phyloP scores from a whole-genome alignment of 1,284 basidiomycete genomes.

The Neonothopanus nambi region DNA sequence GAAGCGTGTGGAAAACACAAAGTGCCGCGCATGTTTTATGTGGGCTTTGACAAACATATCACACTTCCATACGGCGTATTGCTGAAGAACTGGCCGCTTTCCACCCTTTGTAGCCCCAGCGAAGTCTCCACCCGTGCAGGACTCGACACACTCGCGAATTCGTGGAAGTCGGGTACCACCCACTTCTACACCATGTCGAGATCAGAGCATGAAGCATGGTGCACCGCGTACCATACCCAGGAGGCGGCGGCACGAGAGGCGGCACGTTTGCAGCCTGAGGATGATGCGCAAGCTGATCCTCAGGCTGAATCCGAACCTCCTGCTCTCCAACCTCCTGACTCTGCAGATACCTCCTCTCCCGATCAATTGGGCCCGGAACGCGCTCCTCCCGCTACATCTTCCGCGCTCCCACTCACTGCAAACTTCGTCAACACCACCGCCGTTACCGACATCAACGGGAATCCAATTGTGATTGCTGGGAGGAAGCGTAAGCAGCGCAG shows the following conservation, averaged over 20 bases:
- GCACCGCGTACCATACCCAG: not conserved
- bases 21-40: conserved; percentile 15
- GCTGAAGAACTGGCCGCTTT: conserved; percentile 26
- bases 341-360: not conserved
- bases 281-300: not conserved
- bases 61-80: conserved; percentile 22
- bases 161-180: conserved; percentile 12
- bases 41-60: conserved; percentile 24
- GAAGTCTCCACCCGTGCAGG: conserved; percentile 19
- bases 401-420: not conserved
- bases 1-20: conserved; percentile 16
- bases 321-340: not conserved
- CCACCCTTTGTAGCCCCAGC: conserved; percentile 22
- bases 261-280: not conserved
- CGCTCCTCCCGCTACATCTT: not conserved
- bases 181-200: conserved; percentile 9
- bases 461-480: not conserved
- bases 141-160: conserved; percentile 18
- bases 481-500: not conserved
- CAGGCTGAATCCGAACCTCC: not conserved
- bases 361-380: not conserved
- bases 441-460: not conserved
- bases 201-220: conserved; percentile 8
- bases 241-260: not conserved
- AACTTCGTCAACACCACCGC: not conserved